A percentile compares a stretch with the other conserved stretches of the same genome.
Conservation (phyloP, 1,284 basidiomycete genomes). For the Kwoniella shivajii region DNA sequence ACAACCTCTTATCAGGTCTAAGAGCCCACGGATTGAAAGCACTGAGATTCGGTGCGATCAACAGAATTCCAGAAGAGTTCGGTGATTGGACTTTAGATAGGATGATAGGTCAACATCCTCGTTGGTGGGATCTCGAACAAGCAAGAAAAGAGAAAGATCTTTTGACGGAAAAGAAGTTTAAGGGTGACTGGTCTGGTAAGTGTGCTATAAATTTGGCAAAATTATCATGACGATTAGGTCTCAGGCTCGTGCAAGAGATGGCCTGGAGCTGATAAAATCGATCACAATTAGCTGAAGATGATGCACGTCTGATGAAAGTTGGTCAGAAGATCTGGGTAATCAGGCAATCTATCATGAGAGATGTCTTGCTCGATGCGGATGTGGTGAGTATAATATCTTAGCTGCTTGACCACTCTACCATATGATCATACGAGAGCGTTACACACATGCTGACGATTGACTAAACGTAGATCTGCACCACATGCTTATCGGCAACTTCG, state of each 20-base stretch:
- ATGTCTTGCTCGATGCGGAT: slow-evolving; percentile 68
- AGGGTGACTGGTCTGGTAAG: slow-evolving; percentile 21
- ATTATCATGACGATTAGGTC: too few species aligned
- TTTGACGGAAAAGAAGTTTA: slow-evolving; percentile 1
- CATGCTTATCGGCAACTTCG: slow-evolving; percentile 73
- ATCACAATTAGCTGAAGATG: slow-evolving; percentile 5
- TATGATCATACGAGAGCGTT: too few species aligned
- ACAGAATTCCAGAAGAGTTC: slow-evolving; percentile 65
- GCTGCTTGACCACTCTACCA: not conserved
- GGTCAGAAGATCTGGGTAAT: slow-evolving; percentile 26
- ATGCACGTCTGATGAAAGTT: not conserved
- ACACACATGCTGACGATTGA: not conserved
- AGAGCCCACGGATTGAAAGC: slow-evolving; percentile 65
- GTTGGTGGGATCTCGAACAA: slow-evolving; percentile 52
- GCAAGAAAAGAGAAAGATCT: slow-evolving; percentile 14
- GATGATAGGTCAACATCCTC: slow-evolving; percentile 66
- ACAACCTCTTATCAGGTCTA: slow-evolving; percentile 78
- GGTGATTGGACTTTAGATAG: slow-evolving; percentile 66
- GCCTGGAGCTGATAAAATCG: not conserved
- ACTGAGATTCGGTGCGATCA: slow-evolving; percentile 71
- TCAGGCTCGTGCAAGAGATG: not conserved
- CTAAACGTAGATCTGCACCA: slow-evolving; percentile 70
- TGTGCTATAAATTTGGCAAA: too few species aligned
- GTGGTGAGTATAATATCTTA: slow-evolving; percentile 62
- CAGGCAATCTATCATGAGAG: slow-evolving; percentile 43